A percentile compares a stretch with the other conserved stretches of the same genome.
Evolutionary conservation across 2,329 filamentous ascomycete species (phyloP).

Genomic region (Colletotrichum destructivum): DNA sequence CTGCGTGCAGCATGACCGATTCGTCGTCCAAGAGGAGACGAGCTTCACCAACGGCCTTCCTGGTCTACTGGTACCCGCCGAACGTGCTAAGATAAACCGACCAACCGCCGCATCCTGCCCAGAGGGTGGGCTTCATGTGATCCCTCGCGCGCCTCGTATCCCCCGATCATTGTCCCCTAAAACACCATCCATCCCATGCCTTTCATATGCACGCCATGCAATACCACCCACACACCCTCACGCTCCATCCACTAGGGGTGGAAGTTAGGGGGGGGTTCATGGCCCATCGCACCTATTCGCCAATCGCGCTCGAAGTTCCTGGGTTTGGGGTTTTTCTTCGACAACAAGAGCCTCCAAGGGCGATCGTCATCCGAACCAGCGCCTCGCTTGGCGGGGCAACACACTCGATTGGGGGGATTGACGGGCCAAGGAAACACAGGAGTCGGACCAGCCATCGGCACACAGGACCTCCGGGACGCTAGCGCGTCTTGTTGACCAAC

Average conservation of each 20-base stretch:
- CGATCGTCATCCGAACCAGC: constrained; percentile 25
- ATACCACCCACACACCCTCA: constrained; percentile 30
- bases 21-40: not conserved
- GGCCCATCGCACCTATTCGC: constrained; percentile 25
- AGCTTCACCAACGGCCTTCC: not conserved
- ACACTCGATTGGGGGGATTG: not conserved
- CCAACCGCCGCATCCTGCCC: constrained; percentile 3
- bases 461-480: constrained; percentile 1
- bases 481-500: not conserved
- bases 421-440: not conserved
- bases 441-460: constrained; percentile 12
- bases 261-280: not conserved
- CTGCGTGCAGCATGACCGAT: constrained; percentile 1
- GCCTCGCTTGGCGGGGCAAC: constrained; percentile 27
- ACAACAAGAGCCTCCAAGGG: constrained; percentile 28
- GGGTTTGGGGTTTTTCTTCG: not conserved
- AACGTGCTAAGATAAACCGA: constrained; percentile 1
- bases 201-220: constrained; percentile 36
- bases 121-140: constrained; percentile 30
- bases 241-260: not conserved
- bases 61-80: not conserved
- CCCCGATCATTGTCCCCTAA: not conserved
- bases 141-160: constrained; percentile 33
- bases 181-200: not conserved
- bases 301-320: constrained; percentile 23